Percentiles rank a stretch among this genome's conserved stretches.
Evolutionary conservation across 495 filamentous ascomycete genomes (phyloP).

Genomic region (Massariosphaeria phaeospora): DNA sequence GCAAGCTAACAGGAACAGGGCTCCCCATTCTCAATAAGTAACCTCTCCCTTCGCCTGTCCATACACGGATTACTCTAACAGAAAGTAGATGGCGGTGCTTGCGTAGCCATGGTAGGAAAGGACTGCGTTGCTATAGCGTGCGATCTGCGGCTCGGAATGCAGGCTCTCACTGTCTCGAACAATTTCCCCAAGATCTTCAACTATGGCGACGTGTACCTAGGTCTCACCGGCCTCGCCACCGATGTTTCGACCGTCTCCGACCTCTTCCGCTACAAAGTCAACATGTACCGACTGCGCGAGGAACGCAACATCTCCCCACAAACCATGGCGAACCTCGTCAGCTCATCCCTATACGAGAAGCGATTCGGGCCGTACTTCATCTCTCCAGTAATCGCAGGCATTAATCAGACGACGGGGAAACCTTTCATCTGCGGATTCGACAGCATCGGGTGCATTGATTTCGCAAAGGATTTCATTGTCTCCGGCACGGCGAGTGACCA

Average conservation of each 20-base stretch:
- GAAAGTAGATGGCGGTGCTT: conserved; percentile 80
- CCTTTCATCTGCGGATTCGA: conserved; percentile 99
- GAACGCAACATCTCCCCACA: conserved; percentile 90
- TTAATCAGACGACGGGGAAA: conserved; percentile 84
- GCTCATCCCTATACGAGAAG: conserved; percentile 81
- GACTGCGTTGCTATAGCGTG: conserved; percentile 99
- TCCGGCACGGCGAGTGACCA: conserved; percentile 93
- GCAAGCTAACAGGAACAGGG: conserved; percentile 25
- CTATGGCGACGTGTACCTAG: conserved; percentile 95
- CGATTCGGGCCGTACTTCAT: conserved; percentile 97
- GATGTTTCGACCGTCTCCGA: conserved; percentile 93
- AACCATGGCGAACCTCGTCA: conserved; percentile 95
- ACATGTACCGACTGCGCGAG: conserved; percentile 98
- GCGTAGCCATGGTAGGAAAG: conserved; percentile 97
- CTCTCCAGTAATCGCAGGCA: conserved; percentile 85
- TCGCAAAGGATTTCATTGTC: conserved; percentile 98
- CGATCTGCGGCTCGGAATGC: conserved; percentile 94
- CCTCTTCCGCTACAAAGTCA: conserved; percentile 98
- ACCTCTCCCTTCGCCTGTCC: background rate
- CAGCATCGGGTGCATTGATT: conserved; percentile 98
- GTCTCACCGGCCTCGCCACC: conserved; percentile 91
- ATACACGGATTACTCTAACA: conserved; percentile 16
- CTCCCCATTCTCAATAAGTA: conserved; percentile 35
- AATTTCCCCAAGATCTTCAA: conserved; percentile 99
- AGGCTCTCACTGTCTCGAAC: conserved; percentile 94